These are phyloP conservation scores for Metarhizium rileyi DNA, from an alignment of 2,329 filamentous ascomycete species.

Conservation along the genomic window DNA sequence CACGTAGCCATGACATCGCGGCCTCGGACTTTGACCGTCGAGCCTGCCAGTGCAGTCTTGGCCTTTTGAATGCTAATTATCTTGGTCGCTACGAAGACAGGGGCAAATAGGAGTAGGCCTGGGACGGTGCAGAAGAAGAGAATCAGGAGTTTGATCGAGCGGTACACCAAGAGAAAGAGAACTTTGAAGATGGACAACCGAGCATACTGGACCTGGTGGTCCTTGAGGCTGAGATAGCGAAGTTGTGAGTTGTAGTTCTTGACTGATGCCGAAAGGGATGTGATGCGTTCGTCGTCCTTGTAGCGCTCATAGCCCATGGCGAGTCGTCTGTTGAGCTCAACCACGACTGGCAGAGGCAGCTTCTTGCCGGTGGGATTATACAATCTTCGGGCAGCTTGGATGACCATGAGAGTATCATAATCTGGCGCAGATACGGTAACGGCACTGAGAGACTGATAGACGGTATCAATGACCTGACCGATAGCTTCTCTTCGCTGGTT, in stretches of 20 bases:
- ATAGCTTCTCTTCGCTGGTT: constrained; percentile 83
- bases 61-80: constrained; percentile 75
- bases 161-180: constrained; percentile 67
- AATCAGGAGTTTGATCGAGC: constrained; percentile 65
- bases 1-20: constrained; percentile 88
- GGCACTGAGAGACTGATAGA: constrained; percentile 74
- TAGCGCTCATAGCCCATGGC: constrained; percentile 87
- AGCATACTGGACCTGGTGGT: constrained; percentile 91
- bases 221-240: constrained; percentile 74
- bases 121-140: constrained; percentile 76
- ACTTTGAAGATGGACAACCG: constrained; percentile 72
- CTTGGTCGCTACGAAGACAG: constrained; percentile 78
- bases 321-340: constrained; percentile 86
- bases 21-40: constrained; percentile 79
- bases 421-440: constrained; percentile 90
- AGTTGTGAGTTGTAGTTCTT: constrained; percentile 81
- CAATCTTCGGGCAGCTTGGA: constrained; percentile 83
- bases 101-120: constrained; percentile 77
- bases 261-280: constrained; percentile 64
- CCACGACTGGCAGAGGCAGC: constrained; percentile 80
- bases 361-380: constrained; percentile 95
- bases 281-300: constrained; percentile 81
- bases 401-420: constrained; percentile 93
- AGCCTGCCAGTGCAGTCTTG: constrained; percentile 72
- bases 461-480: constrained; percentile 71